phyloP scores from a whole-genome alignment of 164 flowering plant species.

The Vitis riparia region DNA sequence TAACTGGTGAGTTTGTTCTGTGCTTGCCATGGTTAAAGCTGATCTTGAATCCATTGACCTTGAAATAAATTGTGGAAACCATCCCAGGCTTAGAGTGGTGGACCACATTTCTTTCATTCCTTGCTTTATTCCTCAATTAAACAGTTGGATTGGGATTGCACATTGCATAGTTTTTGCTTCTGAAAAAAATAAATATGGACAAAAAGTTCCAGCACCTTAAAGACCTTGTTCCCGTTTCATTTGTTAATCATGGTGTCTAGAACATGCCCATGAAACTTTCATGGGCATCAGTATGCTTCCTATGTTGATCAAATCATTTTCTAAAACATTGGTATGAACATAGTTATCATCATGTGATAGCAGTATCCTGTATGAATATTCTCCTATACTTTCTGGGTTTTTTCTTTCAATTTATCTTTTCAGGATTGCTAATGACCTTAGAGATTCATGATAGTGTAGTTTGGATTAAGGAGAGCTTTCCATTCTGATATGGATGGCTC shows the following conservation, averaged over 20 bases:
- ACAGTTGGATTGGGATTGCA: conserved; percentile 43
- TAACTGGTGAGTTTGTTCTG: conserved; percentile 17
- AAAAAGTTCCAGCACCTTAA: background rate
- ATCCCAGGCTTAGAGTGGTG: conserved; percentile 77
- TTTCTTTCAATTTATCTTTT: background rate
- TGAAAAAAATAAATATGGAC: background rate
- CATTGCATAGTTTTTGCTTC: conserved; percentile 52
- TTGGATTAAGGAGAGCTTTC: no score
- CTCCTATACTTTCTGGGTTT: background rate
- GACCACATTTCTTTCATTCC: conserved; percentile 71
- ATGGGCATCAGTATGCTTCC: background rate
- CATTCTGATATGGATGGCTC: no score
- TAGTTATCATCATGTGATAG: no score
- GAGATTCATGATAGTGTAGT: background rate
- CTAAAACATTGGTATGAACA: background rate
- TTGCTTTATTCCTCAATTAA: conserved; percentile 42
- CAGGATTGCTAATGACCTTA: conserved; percentile 11
- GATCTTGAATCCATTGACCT: conserved; percentile 54
- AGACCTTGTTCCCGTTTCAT: no score
- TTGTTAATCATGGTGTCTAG: background rate
- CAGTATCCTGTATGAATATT: background rate
- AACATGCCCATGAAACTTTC: no score
- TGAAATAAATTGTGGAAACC: conserved; percentile 54
- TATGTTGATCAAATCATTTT: background rate
- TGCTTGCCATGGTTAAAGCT: conserved; percentile 63